Conservation (phyloP, 2,329 filamentous ascomycete genomes). For the Madurella fahalii region DNA sequence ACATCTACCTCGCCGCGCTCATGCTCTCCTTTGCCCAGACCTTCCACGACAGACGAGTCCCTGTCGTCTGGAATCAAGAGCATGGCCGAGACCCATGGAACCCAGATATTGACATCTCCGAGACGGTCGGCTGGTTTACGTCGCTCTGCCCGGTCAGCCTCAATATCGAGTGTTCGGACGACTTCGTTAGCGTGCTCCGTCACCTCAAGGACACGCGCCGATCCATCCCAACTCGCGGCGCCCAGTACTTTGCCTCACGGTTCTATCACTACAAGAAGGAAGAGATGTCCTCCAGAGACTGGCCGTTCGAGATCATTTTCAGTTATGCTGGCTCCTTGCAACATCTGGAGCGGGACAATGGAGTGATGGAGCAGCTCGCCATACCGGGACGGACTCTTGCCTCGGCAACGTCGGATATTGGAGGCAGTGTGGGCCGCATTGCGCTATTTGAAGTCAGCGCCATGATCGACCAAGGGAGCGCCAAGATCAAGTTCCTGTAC, state of each 20-base stretch:
- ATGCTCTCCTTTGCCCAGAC: conserved; percentile 52
- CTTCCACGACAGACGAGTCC: conserved; percentile 49
- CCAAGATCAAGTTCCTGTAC: conserved; percentile 45
- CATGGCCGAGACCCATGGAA: conserved; percentile 45
- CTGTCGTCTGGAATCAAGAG: conserved; percentile 53
- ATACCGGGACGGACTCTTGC: conserved; percentile 37
- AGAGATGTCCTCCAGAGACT: conserved; percentile 34
- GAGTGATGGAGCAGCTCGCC: conserved; percentile 46
- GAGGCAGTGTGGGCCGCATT: conserved; percentile 43
- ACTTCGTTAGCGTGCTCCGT: conserved; percentile 49
- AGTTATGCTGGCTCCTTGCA: conserved; percentile 50
- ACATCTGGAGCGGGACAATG: conserved; percentile 44
- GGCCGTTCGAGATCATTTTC: conserved; percentile 56
- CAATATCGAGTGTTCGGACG: conserved; percentile 41
- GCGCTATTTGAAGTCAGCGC: conserved; percentile 49
- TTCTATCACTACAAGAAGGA: conserved; percentile 36
- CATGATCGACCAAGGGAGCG: conserved; percentile 42
- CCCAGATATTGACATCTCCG: conserved; percentile 46
- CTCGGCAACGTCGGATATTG: conserved; percentile 42
- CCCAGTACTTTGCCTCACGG: conserved; percentile 47
- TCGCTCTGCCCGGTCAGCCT: conserved; percentile 50
- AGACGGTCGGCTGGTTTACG: conserved; percentile 60
- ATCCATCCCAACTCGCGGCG: conserved; percentile 41
- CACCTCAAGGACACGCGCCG: conserved; percentile 51
- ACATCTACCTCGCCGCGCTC: conserved; percentile 52